phyloP scores from a whole-genome alignment of 75 land plant genomes.

The Picea sitchensis region DNA sequence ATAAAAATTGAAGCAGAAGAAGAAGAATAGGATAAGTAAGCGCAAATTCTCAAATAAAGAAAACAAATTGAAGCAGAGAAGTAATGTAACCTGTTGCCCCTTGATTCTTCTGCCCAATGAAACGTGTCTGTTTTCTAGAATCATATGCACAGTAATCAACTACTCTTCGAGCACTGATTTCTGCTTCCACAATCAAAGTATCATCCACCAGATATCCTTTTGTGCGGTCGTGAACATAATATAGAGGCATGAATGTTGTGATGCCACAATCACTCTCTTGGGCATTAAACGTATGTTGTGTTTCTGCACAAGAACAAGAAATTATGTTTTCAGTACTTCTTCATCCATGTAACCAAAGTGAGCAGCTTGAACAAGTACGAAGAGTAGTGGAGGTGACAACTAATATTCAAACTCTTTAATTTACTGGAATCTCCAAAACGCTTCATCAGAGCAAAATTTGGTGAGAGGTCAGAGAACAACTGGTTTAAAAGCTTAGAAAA shows the following conservation, averaged over 20 bases:
- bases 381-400: background rate
- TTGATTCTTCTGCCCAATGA: constrained; percentile 89
- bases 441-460: too few species aligned
- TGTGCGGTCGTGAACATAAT: constrained; percentile 69
- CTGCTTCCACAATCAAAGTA: constrained; percentile 69
- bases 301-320: constrained; percentile 44
- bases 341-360: too few species aligned
- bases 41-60: too few species aligned
- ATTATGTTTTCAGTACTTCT: background rate
- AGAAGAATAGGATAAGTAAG: too few species aligned
- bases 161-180: constrained; percentile 66
- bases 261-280: constrained; percentile 97
- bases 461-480: too few species aligned
- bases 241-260: constrained; percentile 87
- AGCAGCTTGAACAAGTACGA: background rate
- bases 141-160: constrained; percentile 87
- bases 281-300: constrained; percentile 88
- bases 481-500: too few species aligned
- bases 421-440: too few species aligned
- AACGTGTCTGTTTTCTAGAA: constrained; percentile 87
- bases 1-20: too few species aligned
- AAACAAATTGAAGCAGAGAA: constrained; percentile 48
- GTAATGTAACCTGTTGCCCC: constrained; percentile 91
- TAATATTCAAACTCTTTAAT: background rate
- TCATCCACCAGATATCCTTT: constrained; percentile 86